Evolutionary conservation across 257 asterid genomes (phyloP).

Genomic region (Solanum paucissectum): DNA sequence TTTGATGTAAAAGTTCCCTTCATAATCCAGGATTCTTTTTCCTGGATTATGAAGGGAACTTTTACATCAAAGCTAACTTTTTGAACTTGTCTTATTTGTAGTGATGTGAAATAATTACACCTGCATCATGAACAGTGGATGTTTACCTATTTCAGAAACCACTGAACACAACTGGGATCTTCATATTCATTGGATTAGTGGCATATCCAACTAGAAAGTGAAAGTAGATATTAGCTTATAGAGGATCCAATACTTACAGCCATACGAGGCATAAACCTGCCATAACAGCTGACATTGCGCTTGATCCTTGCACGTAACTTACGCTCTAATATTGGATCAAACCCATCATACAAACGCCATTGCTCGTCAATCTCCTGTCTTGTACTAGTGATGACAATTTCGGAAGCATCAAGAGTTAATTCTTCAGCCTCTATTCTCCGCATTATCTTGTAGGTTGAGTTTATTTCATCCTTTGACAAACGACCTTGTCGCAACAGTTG

Average conservation of each 20-base stretch:
- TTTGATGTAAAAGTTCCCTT: background rate
- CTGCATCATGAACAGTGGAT: background rate
- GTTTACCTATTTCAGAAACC: background rate
- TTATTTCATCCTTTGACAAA: conserved; percentile 81
- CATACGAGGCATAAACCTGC: conserved; percentile 95
- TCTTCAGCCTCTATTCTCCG: conserved; percentile 99
- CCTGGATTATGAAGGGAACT: background rate
- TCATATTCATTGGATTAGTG: background rate
- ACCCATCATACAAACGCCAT: conserved; percentile 97
- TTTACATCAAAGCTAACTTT: background rate
- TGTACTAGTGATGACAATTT: conserved; percentile 91
- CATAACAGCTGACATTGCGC: conserved; percentile 98
- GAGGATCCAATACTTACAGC: conserved; percentile 48
- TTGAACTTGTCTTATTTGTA: background rate
- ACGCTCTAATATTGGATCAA: conserved; percentile 91
- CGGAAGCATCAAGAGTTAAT: conserved; percentile 85
- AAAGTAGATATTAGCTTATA: background rate
- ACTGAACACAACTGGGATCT: background rate
- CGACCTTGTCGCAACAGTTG: conserved; percentile 94
- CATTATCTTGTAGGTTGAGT: conserved; percentile 91
- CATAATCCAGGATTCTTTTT: background rate
- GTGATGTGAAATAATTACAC: background rate
- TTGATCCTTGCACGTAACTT: conserved; percentile 89
- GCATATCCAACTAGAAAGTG: background rate
- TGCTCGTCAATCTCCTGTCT: conserved; percentile 98